Evolutionary conservation across 495 filamentous ascomycete species (phyloP), one percentile per base, ranked within the genome.

Genomic region (Neurospora sp.): DNA sequence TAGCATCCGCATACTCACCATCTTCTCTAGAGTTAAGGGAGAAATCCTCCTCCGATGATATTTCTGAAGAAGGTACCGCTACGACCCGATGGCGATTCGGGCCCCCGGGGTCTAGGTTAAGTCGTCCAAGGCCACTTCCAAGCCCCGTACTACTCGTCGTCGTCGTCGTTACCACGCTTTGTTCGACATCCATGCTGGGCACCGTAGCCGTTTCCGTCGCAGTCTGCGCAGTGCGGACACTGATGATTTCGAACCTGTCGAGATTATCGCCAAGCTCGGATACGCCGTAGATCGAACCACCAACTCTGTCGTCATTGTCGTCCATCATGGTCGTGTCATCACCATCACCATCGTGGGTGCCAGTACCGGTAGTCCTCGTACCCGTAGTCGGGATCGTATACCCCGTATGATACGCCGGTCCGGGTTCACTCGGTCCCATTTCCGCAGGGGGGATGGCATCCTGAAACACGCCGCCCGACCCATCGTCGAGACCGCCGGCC

Each of bases 401-500:
- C 2, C 84, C 84, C 1, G 83, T 86, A 45, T 78, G 79, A 72
- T 83, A 86, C 8, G 73, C 82, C 4, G 84, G 84, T 0, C 84
- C 84, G 1, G 84, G 84, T 4, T 83, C 84, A 12, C 75, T 80
- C 0, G 84, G 83, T 0, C 83, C 84, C 72, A 81, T 75, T 10
- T 82, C 79, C 0, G 84, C 76, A 6, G 80, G 77, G 0, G 84
- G 83, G 4, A 86, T 75, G 2, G 70, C 70, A 0, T 75, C 45
- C 44, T 85, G 80, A 47, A 82, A 86, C n/a, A 85, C 83, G 22
- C 81, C 83, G 31, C 83, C 84, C 4, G 81, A 81, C 4, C 80
- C 84, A 53, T 86, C 84, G 38, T 85, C 80, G 12, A 82, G 74
- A 12, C 84, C 84, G n/a, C 78, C 83, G 18, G 83, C 84, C 83